These are phyloP conservation scores for Sugiyamaella chiloensis DNA, from an alignment of 805 yeast species.

Conservation along the genomic window DNA sequence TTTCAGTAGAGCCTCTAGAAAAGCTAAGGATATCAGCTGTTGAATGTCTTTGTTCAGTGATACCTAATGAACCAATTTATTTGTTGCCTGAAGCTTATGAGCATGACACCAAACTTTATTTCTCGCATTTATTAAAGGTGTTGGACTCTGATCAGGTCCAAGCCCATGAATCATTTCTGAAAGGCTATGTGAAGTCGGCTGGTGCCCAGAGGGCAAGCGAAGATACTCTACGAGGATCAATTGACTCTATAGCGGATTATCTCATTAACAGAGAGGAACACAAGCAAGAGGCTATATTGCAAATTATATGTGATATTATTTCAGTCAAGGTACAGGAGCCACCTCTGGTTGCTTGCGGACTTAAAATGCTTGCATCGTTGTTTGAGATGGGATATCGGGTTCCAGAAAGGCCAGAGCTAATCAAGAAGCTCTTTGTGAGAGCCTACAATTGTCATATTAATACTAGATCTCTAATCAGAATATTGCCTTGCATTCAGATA, in stretches of 20 bases:
- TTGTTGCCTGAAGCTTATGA: conserved; percentile 1
- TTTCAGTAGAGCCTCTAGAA: conserved; percentile 64
- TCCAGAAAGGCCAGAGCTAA: conserved; percentile 36
- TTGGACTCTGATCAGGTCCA: neutral
- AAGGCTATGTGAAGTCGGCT: conserved; percentile 35
- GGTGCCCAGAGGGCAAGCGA: conserved; percentile 22
- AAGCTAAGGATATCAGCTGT: conserved; percentile 47
- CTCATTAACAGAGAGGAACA: neutral
- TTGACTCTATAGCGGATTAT: conserved; percentile 12
- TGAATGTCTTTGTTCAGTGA: conserved; percentile 34
- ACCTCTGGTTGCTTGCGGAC: conserved; percentile 7
- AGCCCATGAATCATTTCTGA: conserved; percentile 12
- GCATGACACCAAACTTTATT: neutral
- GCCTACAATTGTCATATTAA: conserved; percentile 56
- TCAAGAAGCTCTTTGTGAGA: conserved; percentile 34
- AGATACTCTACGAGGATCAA: conserved; percentile 15
- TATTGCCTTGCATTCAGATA: conserved; percentile 41
- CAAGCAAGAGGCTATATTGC: conserved; percentile 7
- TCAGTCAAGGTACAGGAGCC: conserved; percentile 6
- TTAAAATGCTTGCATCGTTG: conserved; percentile 14
- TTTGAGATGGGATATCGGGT: conserved; percentile 18
- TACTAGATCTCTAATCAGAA: conserved; percentile 40
- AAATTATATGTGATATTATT: conserved; percentile 6
- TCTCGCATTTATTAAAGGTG: conserved; percentile 5
- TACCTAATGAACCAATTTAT: neutral